Conservation (phyloP, 2,329 filamentous ascomycete species). For the Grosmannia huntii region DNA sequence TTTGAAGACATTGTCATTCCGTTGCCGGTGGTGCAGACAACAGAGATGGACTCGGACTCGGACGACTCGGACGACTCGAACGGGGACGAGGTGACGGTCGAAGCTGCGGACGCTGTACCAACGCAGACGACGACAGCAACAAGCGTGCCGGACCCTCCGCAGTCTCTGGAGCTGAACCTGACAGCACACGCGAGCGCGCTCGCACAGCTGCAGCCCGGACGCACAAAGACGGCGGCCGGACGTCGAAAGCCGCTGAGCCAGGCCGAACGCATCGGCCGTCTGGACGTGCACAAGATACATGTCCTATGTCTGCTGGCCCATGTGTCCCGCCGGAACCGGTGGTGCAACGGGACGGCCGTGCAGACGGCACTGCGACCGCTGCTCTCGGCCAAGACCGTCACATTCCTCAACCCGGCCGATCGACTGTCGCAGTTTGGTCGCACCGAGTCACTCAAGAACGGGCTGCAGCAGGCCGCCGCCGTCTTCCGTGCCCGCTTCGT, state of each 20-base stretch:
- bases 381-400: constrained; percentile 51
- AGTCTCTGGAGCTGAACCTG: constrained; percentile 37
- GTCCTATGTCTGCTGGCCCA: constrained; percentile 73
- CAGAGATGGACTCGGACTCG: constrained; percentile 6
- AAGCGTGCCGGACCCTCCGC: not conserved
- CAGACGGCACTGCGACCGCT: constrained; percentile 54
- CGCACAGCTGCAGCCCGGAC: constrained; percentile 11
- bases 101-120: not conserved
- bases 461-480: constrained; percentile 55
- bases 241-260: constrained; percentile 40
- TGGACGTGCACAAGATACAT: constrained; percentile 79
- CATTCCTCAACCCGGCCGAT: constrained; percentile 53
- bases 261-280: constrained; percentile 41
- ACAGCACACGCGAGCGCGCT: constrained; percentile 29
- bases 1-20: constrained; percentile 14
- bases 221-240: constrained; percentile 9
- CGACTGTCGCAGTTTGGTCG: constrained; percentile 61
- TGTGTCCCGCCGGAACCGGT: constrained; percentile 63
- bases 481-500: constrained; percentile 59
- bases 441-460: constrained; percentile 65
- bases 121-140: not conserved
- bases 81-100: constrained; percentile 6
- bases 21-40: constrained; percentile 12
- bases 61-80: constrained; percentile 9
- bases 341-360: constrained; percentile 68